Conservation (phyloP, 371 early-diverging fungal species). For the Rhizomucor pusillus region DNA sequence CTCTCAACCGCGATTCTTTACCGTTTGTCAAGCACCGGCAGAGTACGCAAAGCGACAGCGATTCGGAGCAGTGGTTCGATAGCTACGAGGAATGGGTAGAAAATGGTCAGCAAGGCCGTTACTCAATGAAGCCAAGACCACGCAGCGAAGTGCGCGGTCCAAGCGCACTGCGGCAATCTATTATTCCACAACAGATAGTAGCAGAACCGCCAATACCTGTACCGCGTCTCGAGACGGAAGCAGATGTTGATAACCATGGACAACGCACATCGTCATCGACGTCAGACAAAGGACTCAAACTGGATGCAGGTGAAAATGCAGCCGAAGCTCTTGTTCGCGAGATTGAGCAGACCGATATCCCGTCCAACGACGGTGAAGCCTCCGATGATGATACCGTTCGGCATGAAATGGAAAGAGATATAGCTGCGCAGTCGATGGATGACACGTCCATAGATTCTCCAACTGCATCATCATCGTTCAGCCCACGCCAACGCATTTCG, state of each 20-base stretch:
- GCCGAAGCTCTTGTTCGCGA: too few species aligned
- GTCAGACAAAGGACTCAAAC: too few species aligned
- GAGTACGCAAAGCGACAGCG: constrained; percentile 5
- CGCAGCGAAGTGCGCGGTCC: not conserved
- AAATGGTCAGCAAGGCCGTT: not conserved
- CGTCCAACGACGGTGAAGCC: not conserved
- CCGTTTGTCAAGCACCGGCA: not conserved
- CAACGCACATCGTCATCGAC: too few species aligned
- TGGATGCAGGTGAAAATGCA: too few species aligned
- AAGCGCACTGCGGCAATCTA: too few species aligned
- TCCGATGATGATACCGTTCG: not conserved
- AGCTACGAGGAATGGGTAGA: constrained; percentile 11
- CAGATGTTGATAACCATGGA: too few species aligned
- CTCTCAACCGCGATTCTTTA: not conserved
- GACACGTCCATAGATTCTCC: constrained; percentile 11
- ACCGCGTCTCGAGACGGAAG: too few species aligned
- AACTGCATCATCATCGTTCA: constrained; percentile 15
- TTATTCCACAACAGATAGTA: too few species aligned
- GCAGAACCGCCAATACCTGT: too few species aligned
- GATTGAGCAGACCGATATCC: too few species aligned
- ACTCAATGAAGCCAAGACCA: not conserved
- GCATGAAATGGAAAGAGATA: not conserved
- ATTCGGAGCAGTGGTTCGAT: constrained; percentile 7
- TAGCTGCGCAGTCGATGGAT: not conserved
- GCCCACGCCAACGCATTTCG: constrained; percentile 11